Conservation (phyloP, 2,329 filamentous ascomycete genomes). For the Graphilbum sp. region DNA sequence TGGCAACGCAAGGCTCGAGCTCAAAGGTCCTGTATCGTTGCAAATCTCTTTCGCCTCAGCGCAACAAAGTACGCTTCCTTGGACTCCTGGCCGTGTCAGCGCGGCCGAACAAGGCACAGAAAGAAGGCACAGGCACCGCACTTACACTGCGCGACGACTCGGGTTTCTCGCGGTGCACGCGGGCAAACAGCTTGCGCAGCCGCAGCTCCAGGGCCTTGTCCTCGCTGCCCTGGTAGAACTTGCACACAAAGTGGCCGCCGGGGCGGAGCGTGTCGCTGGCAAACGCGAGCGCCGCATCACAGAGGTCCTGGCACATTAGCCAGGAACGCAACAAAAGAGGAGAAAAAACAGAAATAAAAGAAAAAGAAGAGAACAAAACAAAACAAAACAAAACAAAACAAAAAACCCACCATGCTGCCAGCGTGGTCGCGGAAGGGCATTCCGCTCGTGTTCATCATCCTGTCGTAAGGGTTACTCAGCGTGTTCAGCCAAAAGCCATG, state of each 20-base stretch:
- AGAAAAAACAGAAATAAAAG: slow-evolving; percentile 14
- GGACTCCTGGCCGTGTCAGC: slow-evolving; percentile 65
- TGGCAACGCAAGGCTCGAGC: no score
- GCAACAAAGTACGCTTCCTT: slow-evolving; percentile 80
- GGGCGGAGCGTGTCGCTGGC: slow-evolving; percentile 65
- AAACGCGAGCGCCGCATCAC: slow-evolving; percentile 69
- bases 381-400: not conserved
- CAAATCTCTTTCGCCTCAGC: slow-evolving; percentile 43
- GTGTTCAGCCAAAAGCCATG: slow-evolving; percentile 68
- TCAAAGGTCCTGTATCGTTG: slow-evolving; percentile 7
- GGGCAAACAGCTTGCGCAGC: slow-evolving; percentile 60
- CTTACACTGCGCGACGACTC: slow-evolving; percentile 74
- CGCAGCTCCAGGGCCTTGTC: slow-evolving; percentile 64
- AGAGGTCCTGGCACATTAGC: slow-evolving; percentile 56
- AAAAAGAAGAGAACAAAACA: not conserved
- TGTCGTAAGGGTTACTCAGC: slow-evolving; percentile 88
- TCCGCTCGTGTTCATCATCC: slow-evolving; percentile 99
- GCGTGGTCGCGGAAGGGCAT: slow-evolving; percentile 74
- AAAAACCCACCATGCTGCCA: slow-evolving; percentile 68
- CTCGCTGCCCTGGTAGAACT: slow-evolving; percentile 87
- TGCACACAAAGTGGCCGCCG: slow-evolving; percentile 88
- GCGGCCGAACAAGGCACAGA: not conserved
- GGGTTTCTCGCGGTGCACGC: slow-evolving; percentile 77
- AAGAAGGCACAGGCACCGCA: slow-evolving; percentile 16
- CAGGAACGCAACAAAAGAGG: not conserved